Evolutionary conservation across 352 stramenopile species (phyloP).

Genomic region (Phytophthora constricta): DNA sequence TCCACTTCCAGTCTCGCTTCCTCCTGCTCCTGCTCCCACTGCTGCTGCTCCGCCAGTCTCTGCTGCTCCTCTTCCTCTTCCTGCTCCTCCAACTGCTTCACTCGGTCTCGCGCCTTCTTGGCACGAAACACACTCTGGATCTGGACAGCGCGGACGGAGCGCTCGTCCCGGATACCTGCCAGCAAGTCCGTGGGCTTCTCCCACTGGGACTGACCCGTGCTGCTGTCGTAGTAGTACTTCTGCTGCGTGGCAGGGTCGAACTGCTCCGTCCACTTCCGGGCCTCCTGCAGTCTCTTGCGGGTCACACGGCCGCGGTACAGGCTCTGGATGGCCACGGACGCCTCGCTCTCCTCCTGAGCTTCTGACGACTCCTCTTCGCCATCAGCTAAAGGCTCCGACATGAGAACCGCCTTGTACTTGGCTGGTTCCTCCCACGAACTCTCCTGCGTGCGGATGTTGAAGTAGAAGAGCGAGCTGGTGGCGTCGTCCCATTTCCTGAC

Average conservation of each 20-base stretch:
- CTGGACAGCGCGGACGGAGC: slow-evolving; percentile 45
- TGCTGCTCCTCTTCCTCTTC: slow-evolving; percentile 33
- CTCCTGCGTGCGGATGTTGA: slow-evolving; percentile 41
- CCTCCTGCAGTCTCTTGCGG: slow-evolving; percentile 31
- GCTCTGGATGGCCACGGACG: slow-evolving; percentile 42
- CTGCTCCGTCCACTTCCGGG: slow-evolving; percentile 53
- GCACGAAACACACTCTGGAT: slow-evolving; percentile 65
- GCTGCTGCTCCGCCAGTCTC: slow-evolving; percentile 7
- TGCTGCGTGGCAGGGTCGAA: slow-evolving; percentile 44
- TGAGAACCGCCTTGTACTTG: slow-evolving; percentile 31
- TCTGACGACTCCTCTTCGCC: slow-evolving; percentile 12
- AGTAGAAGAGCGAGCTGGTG: slow-evolving; percentile 39
- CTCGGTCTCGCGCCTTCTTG: slow-evolving; percentile 46
- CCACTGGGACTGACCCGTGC: slow-evolving; percentile 49
- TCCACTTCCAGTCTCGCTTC: slow-evolving; percentile 10
- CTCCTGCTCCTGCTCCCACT: slow-evolving; percentile 14
- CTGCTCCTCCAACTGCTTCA: slow-evolving; percentile 38
- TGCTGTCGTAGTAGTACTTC: slow-evolving; percentile 63
- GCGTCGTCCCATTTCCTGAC: slow-evolving; percentile 40
- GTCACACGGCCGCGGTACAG: slow-evolving; percentile 37
- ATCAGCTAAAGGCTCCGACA: slow-evolving; percentile 24
- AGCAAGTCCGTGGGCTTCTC: slow-evolving; percentile 49
- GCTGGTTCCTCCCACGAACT: slow-evolving; percentile 38
- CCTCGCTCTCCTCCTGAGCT: slow-evolving; percentile 1
- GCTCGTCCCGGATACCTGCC: slow-evolving; percentile 34